phyloP scores from a whole-genome alignment of 179 eudicot genomes.

The Vitellaria paradoxa region DNA sequence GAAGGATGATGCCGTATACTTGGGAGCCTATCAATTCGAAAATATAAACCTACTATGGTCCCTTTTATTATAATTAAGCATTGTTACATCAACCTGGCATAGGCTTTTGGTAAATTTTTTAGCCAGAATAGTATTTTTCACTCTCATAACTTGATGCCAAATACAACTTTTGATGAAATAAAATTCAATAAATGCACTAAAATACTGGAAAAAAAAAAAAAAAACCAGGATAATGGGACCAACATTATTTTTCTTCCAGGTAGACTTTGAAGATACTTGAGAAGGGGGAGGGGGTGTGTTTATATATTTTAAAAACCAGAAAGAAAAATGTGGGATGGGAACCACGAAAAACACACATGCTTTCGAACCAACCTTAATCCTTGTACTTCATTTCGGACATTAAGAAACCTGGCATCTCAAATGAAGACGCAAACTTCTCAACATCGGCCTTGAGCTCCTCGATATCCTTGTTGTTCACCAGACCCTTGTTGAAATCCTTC shows the following conservation, averaged over 20 bases:
- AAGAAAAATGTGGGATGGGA: not conserved
- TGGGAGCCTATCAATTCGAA: no score
- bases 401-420: slow-evolving; percentile 93
- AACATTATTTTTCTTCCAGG: slow-evolving; percentile 12
- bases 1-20: no score
- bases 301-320: slow-evolving; percentile 5
- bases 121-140: not conserved
- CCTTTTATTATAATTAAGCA: no score
- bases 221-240: not conserved
- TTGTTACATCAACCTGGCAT: no score
- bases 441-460: slow-evolving; percentile 90
- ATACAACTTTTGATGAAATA: not conserved
- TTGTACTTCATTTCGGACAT: slow-evolving; percentile 86
- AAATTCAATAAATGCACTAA: not conserved
- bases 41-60: no score
- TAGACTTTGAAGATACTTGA: not conserved
- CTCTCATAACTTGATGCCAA: not conserved
- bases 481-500: slow-evolving; percentile 98
- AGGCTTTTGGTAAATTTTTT: no score
- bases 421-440: slow-evolving; percentile 77
- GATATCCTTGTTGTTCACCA: slow-evolving; percentile 84
- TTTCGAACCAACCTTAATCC: slow-evolving; percentile 31
- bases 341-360: not conserved
- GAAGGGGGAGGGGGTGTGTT: no score
- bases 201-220: not conserved